Evolutionary conservation across 1,139 yeast species (phyloP).

Genomic region (Wickerhamiella infanticola): DNA sequence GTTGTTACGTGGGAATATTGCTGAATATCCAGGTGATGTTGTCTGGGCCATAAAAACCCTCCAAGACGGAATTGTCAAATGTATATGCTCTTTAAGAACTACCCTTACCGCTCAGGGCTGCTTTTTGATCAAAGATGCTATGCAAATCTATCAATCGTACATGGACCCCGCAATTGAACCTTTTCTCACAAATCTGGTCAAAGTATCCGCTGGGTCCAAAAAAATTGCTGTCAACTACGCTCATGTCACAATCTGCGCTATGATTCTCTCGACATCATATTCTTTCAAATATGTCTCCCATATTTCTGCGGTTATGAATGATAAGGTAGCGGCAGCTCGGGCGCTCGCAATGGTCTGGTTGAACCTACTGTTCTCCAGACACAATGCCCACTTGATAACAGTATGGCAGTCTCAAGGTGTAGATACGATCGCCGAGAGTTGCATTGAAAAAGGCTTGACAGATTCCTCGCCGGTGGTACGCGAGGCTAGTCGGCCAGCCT

Average conservation of each 20-base stretch:
- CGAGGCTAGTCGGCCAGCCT: constrained; percentile 56
- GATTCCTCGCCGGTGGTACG: constrained; percentile 78
- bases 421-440: constrained; percentile 33
- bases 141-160: constrained; percentile 32
- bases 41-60: constrained; percentile 30
- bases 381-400: neutral
- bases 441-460: constrained; percentile 44
- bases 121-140: constrained; percentile 61
- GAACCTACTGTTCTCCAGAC: constrained; percentile 36
- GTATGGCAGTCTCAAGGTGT: constrained; percentile 19
- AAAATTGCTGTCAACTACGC: constrained; percentile 67
- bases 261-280: constrained; percentile 42
- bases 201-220: constrained; percentile 52
- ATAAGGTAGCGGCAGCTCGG: constrained; percentile 58
- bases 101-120: constrained; percentile 66
- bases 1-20: constrained; percentile 43
- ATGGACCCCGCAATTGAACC: constrained; percentile 53
- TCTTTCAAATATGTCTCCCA: constrained; percentile 38
- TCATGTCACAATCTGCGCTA: constrained; percentile 45
- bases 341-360: constrained; percentile 58
- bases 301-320: constrained; percentile 40
- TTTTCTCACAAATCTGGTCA: constrained; percentile 41
- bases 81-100: constrained; percentile 63
- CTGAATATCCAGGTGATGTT: constrained; percentile 31
- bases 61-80: constrained; percentile 52